Evolutionary conservation across 2,329 filamentous ascomycete genomes (phyloP), one percentile per base, ranked within the genome.

Genomic region (Amauroascus niger): DNA sequence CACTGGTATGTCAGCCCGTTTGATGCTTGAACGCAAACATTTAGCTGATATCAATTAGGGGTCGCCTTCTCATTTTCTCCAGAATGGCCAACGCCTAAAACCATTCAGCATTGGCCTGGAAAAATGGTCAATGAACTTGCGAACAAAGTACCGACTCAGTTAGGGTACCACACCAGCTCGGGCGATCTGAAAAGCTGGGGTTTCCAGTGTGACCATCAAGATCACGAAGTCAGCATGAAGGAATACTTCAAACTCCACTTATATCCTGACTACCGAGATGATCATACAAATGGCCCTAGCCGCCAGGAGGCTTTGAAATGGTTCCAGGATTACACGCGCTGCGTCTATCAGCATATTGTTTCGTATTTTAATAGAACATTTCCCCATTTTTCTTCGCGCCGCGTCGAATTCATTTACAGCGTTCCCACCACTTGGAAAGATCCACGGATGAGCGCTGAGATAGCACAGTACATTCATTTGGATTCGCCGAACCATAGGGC

Each of bases 11-110:
- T 52, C 24, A 41, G 16, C 13, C 16, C 41, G 60, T 63, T 48
- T 57, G 13, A 46, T 32, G 22, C 32, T 39, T n/a, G 14, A 39
- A 44, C 62, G 18, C 58, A 63, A 18, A 49, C 11, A 6, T 49
- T 14, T n/a, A 20, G 40, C 30, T 18, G 37, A 22, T 64, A 65
- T 40, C 57, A 18, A 39, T n/a, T 63, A 62, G 68, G 66, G 6
- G 67, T 69, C 35, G 67, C 68, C 37, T 70, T 69, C 55, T 68
- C 65, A 13, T 64, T 58, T 49, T 65, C 58, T 13, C 67, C 67
- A 30, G 63, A 66, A 58, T 69, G 67, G 68, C 49, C 54, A 44
- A 58, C 62, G 18, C 54, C 49, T 8, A 47, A 53, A 49, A 47
- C 43, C 11, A 16, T 53, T 16, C 49, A 53, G 28, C 49, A 49